Evolutionary conservation across 2,329 filamentous ascomycete species (phyloP).

Genomic region (Passalora sequoiae): DNA sequence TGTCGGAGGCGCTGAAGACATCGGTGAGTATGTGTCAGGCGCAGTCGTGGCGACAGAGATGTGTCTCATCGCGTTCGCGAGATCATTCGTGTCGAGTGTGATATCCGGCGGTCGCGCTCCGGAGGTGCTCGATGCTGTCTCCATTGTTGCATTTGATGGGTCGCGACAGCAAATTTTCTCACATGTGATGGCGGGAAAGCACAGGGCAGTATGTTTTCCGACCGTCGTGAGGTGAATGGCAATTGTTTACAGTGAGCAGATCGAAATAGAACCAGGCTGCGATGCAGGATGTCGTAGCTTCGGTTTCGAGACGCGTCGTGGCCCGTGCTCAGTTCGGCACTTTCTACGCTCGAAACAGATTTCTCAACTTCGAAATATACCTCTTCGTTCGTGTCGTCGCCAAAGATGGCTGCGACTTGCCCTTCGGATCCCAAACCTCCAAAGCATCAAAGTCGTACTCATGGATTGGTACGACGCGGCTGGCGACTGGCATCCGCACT

Average conservation of each 20-base stretch:
- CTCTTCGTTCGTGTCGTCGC: neutral
- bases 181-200: neutral
- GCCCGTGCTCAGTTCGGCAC: neutral
- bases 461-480: neutral
- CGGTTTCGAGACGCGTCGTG: neutral
- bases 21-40: conserved; percentile 9
- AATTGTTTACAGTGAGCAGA: conserved; percentile 1
- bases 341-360: neutral
- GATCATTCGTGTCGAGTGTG: conserved; percentile 7
- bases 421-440: neutral
- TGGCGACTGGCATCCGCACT: neutral
- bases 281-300: neutral
- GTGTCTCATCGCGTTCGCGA: conserved; percentile 11
- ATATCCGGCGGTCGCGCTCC: conserved; percentile 1
- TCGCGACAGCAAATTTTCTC: neutral
- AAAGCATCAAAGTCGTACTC: conserved; percentile 2
- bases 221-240: neutral
- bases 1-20: conserved; percentile 16
- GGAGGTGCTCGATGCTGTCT: conserved; percentile 1
- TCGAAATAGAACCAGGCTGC: neutral
- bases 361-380: neutral
- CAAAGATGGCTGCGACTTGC: neutral
- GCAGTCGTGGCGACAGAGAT: conserved; percentile 9
- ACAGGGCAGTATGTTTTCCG: neutral
- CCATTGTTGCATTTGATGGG: neutral